phyloP scores from a whole-genome alignment of 805 yeast species.

The Wickerhamiella slavikovae region DNA sequence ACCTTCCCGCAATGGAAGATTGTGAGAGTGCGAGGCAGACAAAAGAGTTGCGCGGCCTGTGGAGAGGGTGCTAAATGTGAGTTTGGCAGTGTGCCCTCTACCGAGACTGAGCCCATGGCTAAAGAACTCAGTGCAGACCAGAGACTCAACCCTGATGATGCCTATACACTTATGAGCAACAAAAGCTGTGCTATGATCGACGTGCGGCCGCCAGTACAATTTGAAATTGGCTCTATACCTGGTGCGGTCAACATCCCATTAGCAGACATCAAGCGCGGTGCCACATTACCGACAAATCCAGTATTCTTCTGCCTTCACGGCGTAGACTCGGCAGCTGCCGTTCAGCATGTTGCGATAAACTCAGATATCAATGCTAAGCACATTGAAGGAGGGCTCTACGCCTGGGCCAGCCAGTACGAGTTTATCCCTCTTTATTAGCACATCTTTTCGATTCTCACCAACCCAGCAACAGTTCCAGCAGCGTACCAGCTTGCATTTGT shows the following conservation, averaged over 20 bases:
- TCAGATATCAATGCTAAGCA: slow-evolving; percentile 28
- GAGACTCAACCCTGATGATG: no score
- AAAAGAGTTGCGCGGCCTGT: slow-evolving; percentile 42
- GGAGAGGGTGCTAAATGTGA: no score
- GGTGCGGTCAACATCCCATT: slow-evolving; percentile 45
- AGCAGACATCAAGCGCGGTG: slow-evolving; percentile 23
- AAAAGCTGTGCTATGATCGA: slow-evolving; percentile 40
- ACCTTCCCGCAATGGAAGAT: slow-evolving; percentile 36
- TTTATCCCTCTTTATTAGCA: background rate
- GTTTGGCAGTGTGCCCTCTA: no score
- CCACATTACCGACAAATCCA: slow-evolving; percentile 11
- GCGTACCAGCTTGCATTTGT: slow-evolving; percentile 29
- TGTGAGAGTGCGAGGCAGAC: slow-evolving; percentile 61
- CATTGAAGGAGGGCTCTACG: no score
- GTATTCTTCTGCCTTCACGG: slow-evolving; percentile 71
- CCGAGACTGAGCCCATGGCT: no score
- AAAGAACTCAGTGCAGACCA: no score
- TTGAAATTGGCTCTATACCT: slow-evolving; percentile 38
- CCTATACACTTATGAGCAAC: no score
- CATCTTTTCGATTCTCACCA: slow-evolving; percentile 22
- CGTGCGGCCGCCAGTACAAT: slow-evolving; percentile 69
- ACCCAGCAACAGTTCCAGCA: slow-evolving; percentile 30
- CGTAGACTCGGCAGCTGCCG: slow-evolving; percentile 74
- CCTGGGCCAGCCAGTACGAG: no score
- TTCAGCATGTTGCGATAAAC: slow-evolving; percentile 30